These are phyloP conservation scores for Seminavis robusta DNA, from an alignment of 108 stramenopile genomes.

Conservation along the genomic window DNA sequence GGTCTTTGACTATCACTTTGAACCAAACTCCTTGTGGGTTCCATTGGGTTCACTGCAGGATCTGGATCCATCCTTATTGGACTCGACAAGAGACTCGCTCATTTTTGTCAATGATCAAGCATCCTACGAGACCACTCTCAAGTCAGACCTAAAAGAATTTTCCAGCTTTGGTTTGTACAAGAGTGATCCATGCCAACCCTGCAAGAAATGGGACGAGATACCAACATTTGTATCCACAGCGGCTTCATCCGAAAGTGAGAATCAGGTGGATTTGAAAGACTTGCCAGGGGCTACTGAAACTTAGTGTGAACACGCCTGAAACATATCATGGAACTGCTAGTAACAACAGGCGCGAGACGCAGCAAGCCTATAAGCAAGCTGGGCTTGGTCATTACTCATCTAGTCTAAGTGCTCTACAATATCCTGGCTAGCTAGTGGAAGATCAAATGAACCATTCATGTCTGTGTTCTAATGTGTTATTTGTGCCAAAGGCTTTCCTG, in stretches of 20 bases:
- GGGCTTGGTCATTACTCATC: too few relatives aligned
- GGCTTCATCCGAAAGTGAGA: conserved; percentile 2
- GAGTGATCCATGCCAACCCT: conserved; percentile 5
- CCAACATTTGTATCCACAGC: not conserved
- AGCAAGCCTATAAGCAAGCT: too few relatives aligned
- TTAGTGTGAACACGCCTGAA: conserved; percentile 7
- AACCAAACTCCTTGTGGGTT: conserved; percentile 3
- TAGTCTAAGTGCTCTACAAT: too few relatives aligned
- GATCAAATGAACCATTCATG: too few relatives aligned
- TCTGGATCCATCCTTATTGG: not conserved
- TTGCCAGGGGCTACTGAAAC: not conserved
- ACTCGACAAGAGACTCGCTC: conserved; percentile 1
- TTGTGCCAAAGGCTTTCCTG: too few relatives aligned
- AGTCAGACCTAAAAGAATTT: not conserved
- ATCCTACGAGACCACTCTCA: not conserved
- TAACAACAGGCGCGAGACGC: too few relatives aligned
- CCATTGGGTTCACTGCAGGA: not conserved
- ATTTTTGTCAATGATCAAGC: conserved; percentile 7
- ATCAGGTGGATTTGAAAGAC: not conserved
- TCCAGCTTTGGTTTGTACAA: conserved; percentile 2
- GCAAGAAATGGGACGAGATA: conserved; percentile 1
- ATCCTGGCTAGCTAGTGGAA: too few relatives aligned
- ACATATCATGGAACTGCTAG: not conserved
- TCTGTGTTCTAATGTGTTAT: too few relatives aligned
- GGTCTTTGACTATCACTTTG: conserved; percentile 2